phyloP scores from a whole-genome alignment of 73 alveolate species.

The Symbiodinium pilosum region DNA sequence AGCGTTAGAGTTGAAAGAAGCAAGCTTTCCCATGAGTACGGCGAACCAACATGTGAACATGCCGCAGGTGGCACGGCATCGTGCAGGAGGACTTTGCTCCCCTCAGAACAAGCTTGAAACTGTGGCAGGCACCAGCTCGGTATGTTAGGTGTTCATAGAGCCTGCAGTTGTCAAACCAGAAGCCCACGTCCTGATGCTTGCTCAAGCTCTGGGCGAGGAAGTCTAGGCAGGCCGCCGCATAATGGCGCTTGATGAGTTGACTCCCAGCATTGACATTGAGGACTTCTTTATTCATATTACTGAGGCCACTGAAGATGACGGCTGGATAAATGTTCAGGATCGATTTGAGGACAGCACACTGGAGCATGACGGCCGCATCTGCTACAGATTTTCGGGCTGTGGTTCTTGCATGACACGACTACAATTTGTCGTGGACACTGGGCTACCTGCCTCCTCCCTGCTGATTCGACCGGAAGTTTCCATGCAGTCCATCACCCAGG shows the following conservation, averaged over 20 bases:
- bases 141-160: no score
- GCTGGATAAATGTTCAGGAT: slow-evolving; percentile 62
- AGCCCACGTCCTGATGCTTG: no score
- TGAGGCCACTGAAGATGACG: slow-evolving; percentile 61
- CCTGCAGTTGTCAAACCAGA: no score
- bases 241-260: slow-evolving; percentile 16
- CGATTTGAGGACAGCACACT: neutral
- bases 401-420: slow-evolving; percentile 68
- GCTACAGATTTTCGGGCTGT: slow-evolving; percentile 84
- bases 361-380: slow-evolving; percentile 60
- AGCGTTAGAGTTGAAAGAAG: no score
- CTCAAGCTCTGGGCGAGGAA: no score
- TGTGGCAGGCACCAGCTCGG: no score
- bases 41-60: no score
- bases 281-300: slow-evolving; percentile 42
- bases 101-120: no score
- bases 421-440: slow-evolving; percentile 20
- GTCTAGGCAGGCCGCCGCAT: no score
- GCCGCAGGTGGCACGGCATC: no score
- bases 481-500: slow-evolving; percentile 1
- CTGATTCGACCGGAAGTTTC: slow-evolving; percentile 71
- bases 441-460: neutral
- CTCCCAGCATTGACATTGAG: slow-evolving; percentile 60
- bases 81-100: no score
- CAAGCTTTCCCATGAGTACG: no score